A percentile compares a stretch with the other conserved stretches of the same genome.
These are phyloP conservation scores for Didymellaceae sp. DNA, from an alignment of 2,329 filamentous ascomycete species.

Conservation along the genomic window DNA sequence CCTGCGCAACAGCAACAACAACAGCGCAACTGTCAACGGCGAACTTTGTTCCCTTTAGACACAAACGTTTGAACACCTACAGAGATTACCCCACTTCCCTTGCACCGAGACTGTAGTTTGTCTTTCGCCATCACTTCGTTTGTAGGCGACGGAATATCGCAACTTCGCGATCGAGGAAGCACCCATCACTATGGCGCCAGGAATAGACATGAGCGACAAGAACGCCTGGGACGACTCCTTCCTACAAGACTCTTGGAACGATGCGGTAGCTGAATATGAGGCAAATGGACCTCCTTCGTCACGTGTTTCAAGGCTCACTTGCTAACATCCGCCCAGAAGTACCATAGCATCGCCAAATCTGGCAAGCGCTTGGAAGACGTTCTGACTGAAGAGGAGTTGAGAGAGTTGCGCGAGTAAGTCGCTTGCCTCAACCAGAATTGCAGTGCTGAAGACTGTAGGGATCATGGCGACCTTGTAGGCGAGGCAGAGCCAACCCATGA, in stretches of 20 bases:
- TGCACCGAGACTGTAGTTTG: too few relatives aligned
- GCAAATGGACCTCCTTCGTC: constrained; percentile 20
- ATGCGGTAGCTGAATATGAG: constrained; percentile 47
- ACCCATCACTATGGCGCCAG: constrained; percentile 29
- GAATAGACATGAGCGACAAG: constrained; percentile 38
- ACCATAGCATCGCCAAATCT: constrained; percentile 46
- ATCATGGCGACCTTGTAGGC: constrained; percentile 41
- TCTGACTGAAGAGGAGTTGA: constrained; percentile 41
- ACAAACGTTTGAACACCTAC: too few relatives aligned
- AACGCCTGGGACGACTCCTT: constrained; percentile 50
- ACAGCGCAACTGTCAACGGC: constrained; percentile 1
- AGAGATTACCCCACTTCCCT: too few relatives aligned
- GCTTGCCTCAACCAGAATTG: too few relatives aligned
- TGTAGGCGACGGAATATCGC: too few relatives aligned
- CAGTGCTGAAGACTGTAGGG: constrained; percentile 33
- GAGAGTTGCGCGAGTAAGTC: constrained; percentile 38
- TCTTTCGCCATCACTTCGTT: too few relatives aligned
- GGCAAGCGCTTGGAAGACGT: constrained; percentile 47
- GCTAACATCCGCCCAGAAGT: constrained; percentile 39
- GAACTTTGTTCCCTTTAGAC: too few relatives aligned
- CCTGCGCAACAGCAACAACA: too few relatives aligned
- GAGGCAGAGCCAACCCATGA: constrained; percentile 27
- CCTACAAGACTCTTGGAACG: constrained; percentile 45
- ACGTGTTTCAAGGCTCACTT: constrained; percentile 10
- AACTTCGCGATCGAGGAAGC: too few relatives aligned